Percentiles rank a stretch among this genome's conserved stretches.
These are phyloP conservation scores for Boletus rubropictus DNA, from an alignment of 768 basidiomycete species.

Conservation along the genomic window DNA sequence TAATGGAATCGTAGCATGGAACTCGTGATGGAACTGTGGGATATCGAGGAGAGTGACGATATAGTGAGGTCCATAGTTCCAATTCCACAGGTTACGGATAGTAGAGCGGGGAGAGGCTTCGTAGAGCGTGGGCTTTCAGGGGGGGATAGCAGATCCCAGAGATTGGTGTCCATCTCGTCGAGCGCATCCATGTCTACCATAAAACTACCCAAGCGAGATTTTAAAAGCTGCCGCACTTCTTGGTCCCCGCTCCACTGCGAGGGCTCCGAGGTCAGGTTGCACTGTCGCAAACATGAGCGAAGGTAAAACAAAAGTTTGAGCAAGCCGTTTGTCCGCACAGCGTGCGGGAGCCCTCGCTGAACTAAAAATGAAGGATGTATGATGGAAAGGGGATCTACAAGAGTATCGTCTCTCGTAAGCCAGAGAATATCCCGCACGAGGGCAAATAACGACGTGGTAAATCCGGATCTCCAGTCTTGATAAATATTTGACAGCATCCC, in stretches of 20 bases:
- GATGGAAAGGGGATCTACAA: slow-evolving; percentile 73
- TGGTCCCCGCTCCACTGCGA: slow-evolving; percentile 19
- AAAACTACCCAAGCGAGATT: slow-evolving; percentile 32
- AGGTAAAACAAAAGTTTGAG: slow-evolving; percentile 80
- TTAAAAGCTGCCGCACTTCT: slow-evolving; percentile 34
- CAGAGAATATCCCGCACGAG: slow-evolving; percentile 46
- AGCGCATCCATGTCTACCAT: slow-evolving; percentile 43
- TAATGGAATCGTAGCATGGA: slow-evolving; percentile 25
- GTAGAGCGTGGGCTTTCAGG: slow-evolving; percentile 4
- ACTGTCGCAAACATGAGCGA: slow-evolving; percentile 47
- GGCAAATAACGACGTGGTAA: slow-evolving; percentile 30
- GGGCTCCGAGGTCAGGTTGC: slow-evolving; percentile 25
- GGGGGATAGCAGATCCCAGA: slow-evolving; percentile 22
- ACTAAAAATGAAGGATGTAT: slow-evolving; percentile 82
- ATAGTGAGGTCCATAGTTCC: slow-evolving; percentile 18
- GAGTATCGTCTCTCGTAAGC: slow-evolving; percentile 42
- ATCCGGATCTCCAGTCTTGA: slow-evolving; percentile 29
- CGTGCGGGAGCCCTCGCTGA: slow-evolving; percentile 63
- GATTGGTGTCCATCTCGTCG: slow-evolving; percentile 21
- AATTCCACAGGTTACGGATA: slow-evolving; percentile 16
- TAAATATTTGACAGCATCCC: slow-evolving; percentile 14
- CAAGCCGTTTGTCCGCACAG: slow-evolving; percentile 58
- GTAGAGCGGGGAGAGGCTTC: slow-evolving; percentile 5
- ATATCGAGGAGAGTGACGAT: slow-evolving; percentile 16
- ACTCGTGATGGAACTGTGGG: slow-evolving; percentile 22